phyloP scores from a whole-genome alignment of 1,284 basidiomycete species.

The Inonotus obliquus region DNA sequence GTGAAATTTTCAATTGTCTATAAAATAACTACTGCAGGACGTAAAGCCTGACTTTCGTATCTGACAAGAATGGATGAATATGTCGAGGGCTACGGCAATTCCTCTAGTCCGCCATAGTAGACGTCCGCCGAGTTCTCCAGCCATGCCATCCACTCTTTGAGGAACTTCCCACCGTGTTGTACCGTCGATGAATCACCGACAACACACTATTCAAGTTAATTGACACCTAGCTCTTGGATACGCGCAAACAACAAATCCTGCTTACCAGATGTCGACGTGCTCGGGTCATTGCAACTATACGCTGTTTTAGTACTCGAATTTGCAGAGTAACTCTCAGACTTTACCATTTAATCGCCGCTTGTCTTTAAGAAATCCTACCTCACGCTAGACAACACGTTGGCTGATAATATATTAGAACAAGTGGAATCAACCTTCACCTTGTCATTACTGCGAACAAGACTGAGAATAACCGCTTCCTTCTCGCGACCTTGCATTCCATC shows the following conservation, averaged over 20 bases:
- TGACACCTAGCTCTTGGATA: neutral
- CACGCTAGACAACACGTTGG: slow-evolving; percentile 42
- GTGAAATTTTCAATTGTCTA: no score
- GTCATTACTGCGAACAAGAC: slow-evolving; percentile 84
- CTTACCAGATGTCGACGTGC: slow-evolving; percentile 84
- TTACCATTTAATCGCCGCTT: slow-evolving; percentile 83
- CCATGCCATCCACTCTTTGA: slow-evolving; percentile 89
- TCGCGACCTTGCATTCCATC: slow-evolving; percentile 94
- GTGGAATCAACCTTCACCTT: slow-evolving; percentile 39
- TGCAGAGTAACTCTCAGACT: slow-evolving; percentile 21
- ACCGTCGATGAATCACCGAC: slow-evolving; percentile 91
- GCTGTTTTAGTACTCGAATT: neutral
- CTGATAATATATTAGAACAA: neutral
- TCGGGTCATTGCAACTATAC: slow-evolving; percentile 86
- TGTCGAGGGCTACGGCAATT: slow-evolving; percentile 2
- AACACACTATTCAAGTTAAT: slow-evolving; percentile 54
- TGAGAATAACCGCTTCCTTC: slow-evolving; percentile 86
- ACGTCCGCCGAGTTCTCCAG: slow-evolving; percentile 88
- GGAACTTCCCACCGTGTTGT: slow-evolving; percentile 72
- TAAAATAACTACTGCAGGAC: no score
- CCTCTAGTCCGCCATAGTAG: slow-evolving; percentile 47
- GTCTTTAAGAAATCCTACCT: slow-evolving; percentile 91
- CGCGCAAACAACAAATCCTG: neutral
- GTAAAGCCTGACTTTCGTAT: no score
- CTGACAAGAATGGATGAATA: neutral